Percentiles rank a stretch among this genome's conserved stretches.
phyloP scores from a whole-genome alignment of 2,329 filamentous ascomycete species.

The Penicillium nordicum region DNA sequence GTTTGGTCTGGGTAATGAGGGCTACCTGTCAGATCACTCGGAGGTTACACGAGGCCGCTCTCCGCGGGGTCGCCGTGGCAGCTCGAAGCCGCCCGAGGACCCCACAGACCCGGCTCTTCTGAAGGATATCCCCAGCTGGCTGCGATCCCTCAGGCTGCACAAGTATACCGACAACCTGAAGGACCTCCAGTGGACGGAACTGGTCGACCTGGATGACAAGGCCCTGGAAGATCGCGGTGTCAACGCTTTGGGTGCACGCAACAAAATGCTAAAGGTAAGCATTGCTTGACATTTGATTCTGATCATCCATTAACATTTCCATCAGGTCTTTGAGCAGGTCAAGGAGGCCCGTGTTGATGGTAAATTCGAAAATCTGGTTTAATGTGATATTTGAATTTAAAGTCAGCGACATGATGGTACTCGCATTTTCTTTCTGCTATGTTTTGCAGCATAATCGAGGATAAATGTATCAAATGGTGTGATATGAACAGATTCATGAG shows the following conservation, averaged over 20 bases:
- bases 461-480: conserved; percentile 29
- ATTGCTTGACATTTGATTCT: neutral
- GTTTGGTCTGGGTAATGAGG: conserved; percentile 69
- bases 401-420: conserved; percentile 20
- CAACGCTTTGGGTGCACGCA: conserved; percentile 86
- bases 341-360: conserved; percentile 74
- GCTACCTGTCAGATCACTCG: conserved; percentile 90
- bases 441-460: conserved; percentile 25
- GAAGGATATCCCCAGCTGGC: conserved; percentile 93
- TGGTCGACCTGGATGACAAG: conserved; percentile 88
- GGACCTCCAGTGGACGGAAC: conserved; percentile 92
- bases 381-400: conserved; percentile 15
- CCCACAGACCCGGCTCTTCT: conserved; percentile 86
- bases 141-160: conserved; percentile 88
- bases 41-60: conserved; percentile 88
- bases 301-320: conserved; percentile 21
- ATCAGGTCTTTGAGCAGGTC: conserved; percentile 90
- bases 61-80: conserved; percentile 85
- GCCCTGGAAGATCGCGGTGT: conserved; percentile 89
- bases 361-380: conserved; percentile 52
- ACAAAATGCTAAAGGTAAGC: conserved; percentile 92
- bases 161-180: conserved; percentile 99
- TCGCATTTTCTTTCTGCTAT: conserved; percentile 27
- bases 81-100: conserved; percentile 96
- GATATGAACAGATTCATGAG: conserved; percentile 29